Conservation (phyloP, 768 basidiomycete species). For the Suillus subaureus region DNA sequence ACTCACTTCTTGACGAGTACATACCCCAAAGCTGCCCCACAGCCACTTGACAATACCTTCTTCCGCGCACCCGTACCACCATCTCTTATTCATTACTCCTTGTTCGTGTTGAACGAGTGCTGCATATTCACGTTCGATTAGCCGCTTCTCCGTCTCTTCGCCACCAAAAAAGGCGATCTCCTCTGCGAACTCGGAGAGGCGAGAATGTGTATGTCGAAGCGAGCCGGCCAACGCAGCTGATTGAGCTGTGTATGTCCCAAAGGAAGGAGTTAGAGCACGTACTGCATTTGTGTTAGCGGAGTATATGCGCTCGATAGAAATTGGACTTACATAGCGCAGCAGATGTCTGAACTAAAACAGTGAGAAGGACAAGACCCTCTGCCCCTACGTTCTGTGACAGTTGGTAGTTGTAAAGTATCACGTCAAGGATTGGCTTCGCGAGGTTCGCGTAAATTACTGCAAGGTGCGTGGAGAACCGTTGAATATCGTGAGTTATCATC, state of each 20-base stretch:
- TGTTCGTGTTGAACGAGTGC: constrained; percentile 85
- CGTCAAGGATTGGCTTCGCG: constrained; percentile 91
- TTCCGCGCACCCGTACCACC: constrained; percentile 92
- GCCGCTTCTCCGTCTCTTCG: constrained; percentile 86
- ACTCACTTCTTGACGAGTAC: constrained; percentile 28
- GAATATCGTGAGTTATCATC: constrained; percentile 96
- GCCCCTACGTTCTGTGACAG: constrained; percentile 93
- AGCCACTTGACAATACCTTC: constrained; percentile 97
- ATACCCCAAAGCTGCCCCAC: constrained; percentile 93
- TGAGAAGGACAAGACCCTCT: constrained; percentile 84
- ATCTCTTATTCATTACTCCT: constrained; percentile 72
- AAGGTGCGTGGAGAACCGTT: constrained; percentile 86
- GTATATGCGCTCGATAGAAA: constrained; percentile 4
- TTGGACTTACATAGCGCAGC: constrained; percentile 74
- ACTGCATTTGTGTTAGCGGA: constrained; percentile 50
- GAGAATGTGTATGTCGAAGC: constrained; percentile 89
- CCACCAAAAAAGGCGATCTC: constrained; percentile 90
- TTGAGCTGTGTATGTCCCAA: constrained; percentile 87
- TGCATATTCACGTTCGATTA: constrained; percentile 88
- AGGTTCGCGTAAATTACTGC: constrained; percentile 94
- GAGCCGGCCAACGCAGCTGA: constrained; percentile 89
- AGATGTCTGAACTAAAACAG: constrained; percentile 80
- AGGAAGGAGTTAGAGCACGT: constrained; percentile 85
- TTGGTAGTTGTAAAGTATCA: constrained; percentile 95
- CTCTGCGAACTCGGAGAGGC: constrained; percentile 86